These are phyloP conservation scores for Lyophyllum decastes DNA, from an alignment of 768 basidiomycete genomes.

Conservation along the genomic window DNA sequence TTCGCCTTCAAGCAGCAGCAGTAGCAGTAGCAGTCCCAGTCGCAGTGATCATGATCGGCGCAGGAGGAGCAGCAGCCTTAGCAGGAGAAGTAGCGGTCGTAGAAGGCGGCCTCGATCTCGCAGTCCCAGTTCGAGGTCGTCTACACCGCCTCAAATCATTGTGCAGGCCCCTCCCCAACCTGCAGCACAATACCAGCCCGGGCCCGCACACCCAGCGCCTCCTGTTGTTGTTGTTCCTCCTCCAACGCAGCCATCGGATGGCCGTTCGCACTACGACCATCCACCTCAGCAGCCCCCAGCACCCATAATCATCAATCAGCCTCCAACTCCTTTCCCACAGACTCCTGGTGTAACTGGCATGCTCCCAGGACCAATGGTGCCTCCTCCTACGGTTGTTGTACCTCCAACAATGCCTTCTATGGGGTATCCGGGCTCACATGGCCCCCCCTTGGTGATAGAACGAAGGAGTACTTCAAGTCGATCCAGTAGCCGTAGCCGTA, in stretches of 20 bases:
- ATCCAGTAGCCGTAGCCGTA: conserved; percentile 1
- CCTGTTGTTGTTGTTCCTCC: conserved; percentile 6
- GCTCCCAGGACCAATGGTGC: not conserved
- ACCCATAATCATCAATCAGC: conserved; percentile 10
- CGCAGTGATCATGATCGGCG: not conserved
- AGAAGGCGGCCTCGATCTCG: not conserved
- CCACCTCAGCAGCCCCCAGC: conserved; percentile 3
- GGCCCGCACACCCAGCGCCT: not conserved
- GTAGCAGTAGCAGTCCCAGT: not conserved
- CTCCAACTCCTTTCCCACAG: not conserved
- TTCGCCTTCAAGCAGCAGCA: conserved; percentile 5
- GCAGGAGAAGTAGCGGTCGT: not conserved
- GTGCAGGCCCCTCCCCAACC: conserved; percentile 10
- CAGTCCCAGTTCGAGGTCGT: not conserved
- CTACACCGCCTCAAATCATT: not conserved
- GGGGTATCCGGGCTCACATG: not conserved
- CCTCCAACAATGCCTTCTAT: not conserved
- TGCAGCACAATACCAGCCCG: conserved; percentile 11
- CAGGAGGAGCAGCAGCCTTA: not conserved
- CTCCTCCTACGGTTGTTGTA: not conserved
- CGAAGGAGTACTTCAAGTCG: not conserved
- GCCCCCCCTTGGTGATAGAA: not conserved
- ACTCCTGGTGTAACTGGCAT: not conserved
- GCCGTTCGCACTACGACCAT: not conserved
- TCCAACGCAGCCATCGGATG: not conserved